phyloP scores from a whole-genome alignment of 2,329 filamentous ascomycete genomes.

The Aspergillus sojae region DNA sequence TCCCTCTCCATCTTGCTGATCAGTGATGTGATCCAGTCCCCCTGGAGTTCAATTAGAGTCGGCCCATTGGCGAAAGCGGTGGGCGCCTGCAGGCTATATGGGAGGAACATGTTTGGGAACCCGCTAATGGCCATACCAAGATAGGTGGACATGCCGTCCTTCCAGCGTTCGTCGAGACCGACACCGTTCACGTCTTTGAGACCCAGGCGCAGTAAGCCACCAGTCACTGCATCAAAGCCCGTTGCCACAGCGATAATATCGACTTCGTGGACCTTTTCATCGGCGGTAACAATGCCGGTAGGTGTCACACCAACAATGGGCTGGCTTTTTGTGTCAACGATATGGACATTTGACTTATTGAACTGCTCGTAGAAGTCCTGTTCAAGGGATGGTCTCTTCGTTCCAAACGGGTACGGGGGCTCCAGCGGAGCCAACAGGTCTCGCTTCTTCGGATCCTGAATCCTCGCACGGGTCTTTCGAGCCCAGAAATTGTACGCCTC shows the following conservation, averaged over 20 bases:
- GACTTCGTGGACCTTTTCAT: conserved; percentile 39
- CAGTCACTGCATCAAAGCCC: conserved; percentile 34
- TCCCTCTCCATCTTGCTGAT: conserved; percentile 32
- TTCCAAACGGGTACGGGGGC: neutral
- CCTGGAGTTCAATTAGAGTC: conserved; percentile 50
- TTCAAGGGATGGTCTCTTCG: neutral
- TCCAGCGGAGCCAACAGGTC: neutral
- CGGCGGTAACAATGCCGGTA: conserved; percentile 5
- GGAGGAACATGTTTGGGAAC: conserved; percentile 50
- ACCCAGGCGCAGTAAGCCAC: conserved; percentile 32
- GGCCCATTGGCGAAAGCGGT: conserved; percentile 44
- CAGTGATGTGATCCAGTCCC: conserved; percentile 50
- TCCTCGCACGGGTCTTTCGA: neutral
- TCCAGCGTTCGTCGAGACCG: conserved; percentile 34
- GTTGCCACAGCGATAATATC: conserved; percentile 43
- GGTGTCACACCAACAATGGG: neutral
- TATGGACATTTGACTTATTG: neutral
- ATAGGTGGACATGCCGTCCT: conserved; percentile 32
- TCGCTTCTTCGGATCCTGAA: neutral
- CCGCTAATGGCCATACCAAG: conserved; percentile 42
- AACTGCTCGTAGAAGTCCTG: neutral
- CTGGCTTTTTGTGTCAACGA: neutral
- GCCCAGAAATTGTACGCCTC: neutral
- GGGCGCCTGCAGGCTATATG: conserved; percentile 57
- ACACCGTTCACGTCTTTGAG: conserved; percentile 28